Conservation (phyloP, 345 rosid genomes). For the Sisymbrium irio region DNA sequence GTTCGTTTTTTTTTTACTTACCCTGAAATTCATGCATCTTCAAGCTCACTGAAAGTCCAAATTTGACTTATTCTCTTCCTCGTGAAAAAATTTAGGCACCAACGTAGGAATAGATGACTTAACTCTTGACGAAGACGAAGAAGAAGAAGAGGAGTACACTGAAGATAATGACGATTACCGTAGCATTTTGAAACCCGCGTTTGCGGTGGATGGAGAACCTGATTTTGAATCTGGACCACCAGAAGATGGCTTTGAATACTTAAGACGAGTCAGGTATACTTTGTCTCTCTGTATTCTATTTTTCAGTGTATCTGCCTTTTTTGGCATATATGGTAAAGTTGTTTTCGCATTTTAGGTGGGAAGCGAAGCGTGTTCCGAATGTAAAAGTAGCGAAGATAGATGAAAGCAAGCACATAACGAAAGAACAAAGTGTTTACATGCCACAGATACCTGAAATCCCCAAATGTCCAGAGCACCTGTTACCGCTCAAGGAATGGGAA, state of each 20-base stretch:
- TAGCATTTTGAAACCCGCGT: slow-evolving; percentile 79
- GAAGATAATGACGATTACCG: slow-evolving; percentile 47
- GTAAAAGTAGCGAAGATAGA: slow-evolving; percentile 67
- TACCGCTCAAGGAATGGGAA: slow-evolving; percentile 80
- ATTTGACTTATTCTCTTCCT: not conserved
- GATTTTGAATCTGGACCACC: slow-evolving; percentile 87
- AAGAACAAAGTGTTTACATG: slow-evolving; percentile 83
- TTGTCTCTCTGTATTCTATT: slow-evolving; percentile 12
- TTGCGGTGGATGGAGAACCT: slow-evolving; percentile 62
- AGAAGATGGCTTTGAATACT: slow-evolving; percentile 87
- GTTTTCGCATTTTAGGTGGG: slow-evolving; percentile 56
- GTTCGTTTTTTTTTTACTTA: no score
- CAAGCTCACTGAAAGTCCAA: no score
- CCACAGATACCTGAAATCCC: slow-evolving; percentile 86
- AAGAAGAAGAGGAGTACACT: no score
- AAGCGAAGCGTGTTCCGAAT: slow-evolving; percentile 70
- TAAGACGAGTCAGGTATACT: slow-evolving; percentile 78
- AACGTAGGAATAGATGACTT: slow-evolving; percentile 14
- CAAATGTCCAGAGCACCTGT: slow-evolving; percentile 56
- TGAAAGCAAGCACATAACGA: slow-evolving; percentile 30
- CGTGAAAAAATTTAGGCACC: slow-evolving; percentile 8
- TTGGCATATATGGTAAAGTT: not conserved
- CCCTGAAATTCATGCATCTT: no score
- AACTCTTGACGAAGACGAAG: slow-evolving; percentile 33
- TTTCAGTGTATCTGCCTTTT: not conserved